Conservation (phyloP, 805 yeast genomes). For the Zygosaccharomyces bisporus region DNA sequence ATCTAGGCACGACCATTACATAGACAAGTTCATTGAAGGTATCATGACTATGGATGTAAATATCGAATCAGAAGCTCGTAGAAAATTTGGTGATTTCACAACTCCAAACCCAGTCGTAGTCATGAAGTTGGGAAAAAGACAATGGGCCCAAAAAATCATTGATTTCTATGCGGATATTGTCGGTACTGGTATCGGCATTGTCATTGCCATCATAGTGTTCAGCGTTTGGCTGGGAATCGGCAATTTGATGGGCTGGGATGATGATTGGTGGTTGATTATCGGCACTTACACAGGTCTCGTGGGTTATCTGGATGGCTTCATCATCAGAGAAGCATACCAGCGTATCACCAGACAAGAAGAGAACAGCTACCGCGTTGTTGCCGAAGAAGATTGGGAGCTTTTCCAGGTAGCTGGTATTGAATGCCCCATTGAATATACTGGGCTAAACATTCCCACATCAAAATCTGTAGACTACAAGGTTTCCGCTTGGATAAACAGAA, state of each 20-base stretch:
- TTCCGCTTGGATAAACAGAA: conserved; percentile 27
- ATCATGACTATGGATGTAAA: conserved; percentile 30
- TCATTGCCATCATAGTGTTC: conserved; percentile 35
- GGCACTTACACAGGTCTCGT: conserved; percentile 46
- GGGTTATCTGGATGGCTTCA: conserved; percentile 44
- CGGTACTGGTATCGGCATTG: conserved; percentile 42
- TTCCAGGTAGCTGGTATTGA: conserved; percentile 29
- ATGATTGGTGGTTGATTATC: conserved; percentile 45
- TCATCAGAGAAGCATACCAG: conserved; percentile 39
- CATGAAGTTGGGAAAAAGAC: conserved; percentile 19
- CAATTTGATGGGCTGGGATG: conserved; percentile 35
- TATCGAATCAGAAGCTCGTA: conserved; percentile 31
- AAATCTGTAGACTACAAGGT: conserved; percentile 23
- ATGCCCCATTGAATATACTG: conserved; percentile 23
- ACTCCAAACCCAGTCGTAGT: conserved; percentile 29
- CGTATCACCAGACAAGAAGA: conserved; percentile 29
- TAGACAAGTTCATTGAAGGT: conserved; percentile 22
- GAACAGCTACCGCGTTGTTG: conserved; percentile 27
- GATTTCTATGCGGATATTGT: conserved; percentile 42
- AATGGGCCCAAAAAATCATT: conserved; percentile 26
- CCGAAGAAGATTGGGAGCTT: conserved; percentile 35
- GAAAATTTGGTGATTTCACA: conserved; percentile 19
- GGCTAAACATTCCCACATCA: conserved; percentile 10
- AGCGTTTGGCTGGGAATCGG: conserved; percentile 41
- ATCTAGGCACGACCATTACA: conserved; percentile 36